Percentiles rank a stretch among this genome's conserved stretches.
Evolutionary conservation across 495 filamentous ascomycete species (phyloP).

Genomic region (Hyaloscypha finlandica): DNA sequence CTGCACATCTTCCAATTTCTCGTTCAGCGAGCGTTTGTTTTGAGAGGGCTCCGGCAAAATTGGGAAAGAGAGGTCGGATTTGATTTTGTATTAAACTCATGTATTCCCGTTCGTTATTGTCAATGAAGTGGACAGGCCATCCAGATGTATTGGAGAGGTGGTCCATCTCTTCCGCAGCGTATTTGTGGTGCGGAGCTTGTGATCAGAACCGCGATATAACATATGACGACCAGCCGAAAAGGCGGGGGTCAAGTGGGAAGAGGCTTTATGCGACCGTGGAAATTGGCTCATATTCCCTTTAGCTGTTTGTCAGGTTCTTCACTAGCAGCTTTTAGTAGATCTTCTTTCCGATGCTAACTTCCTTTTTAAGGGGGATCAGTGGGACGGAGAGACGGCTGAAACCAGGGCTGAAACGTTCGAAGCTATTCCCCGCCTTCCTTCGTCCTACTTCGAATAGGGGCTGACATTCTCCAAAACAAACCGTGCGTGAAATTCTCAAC

Average conservation of each 20-base stretch:
- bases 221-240: neutral
- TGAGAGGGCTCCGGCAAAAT: conserved; percentile 10
- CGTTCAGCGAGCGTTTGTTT: conserved; percentile 7
- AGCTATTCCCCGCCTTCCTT: neutral
- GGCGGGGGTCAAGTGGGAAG: too few relatives aligned
- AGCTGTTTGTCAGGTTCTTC: conserved; percentile 5
- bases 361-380: neutral
- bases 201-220: neutral
- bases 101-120: conserved; percentile 9
- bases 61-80: conserved; percentile 21
- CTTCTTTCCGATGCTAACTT: neutral
- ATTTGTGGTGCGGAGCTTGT: neutral
- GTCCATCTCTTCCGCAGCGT: neutral
- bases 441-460: conserved; percentile 8
- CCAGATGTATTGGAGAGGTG: conserved; percentile 1
- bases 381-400: conserved; percentile 11
- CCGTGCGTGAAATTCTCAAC: conserved; percentile 1
- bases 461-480: conserved; percentile 7
- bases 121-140: conserved; percentile 5
- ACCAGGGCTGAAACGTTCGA: conserved; percentile 8
- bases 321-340: neutral
- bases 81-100: conserved; percentile 22
- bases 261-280: conserved; percentile 5
- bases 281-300: neutral
- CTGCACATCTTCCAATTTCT: conserved; percentile 17